Evolutionary conservation across 305 asterid genomes (phyloP), one percentile per base, ranked within the genome.

Genomic region (Fraxinus albicans): DNA sequence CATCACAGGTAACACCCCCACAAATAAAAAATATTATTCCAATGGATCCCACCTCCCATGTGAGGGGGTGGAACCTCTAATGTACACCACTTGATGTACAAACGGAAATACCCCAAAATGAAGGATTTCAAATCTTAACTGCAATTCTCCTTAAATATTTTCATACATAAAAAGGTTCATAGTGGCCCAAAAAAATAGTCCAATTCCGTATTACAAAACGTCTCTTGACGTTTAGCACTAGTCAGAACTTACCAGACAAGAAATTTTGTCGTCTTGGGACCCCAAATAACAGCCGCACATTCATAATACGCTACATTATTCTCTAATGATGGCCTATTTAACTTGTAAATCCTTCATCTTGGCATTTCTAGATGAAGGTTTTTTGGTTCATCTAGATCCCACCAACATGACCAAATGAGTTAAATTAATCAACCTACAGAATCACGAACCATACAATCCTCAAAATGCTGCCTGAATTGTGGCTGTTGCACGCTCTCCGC

Each of bases 401-500:
- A 65, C 73, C 73, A 69, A 69, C 36, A 69, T 4, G 40, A 47
- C 38, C 75, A 69, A 29, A 69, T 29, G 36, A 69, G 34, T 1
- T 2, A 27, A 6, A 65, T 25, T n/a, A 13, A 67, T 82, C 77
- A 87, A 78, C 89, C 88, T 36, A 84, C 88, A 79, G 84, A 84
- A 21, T 89, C 91, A 83, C 85, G 87, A 47, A 88, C 76, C 36
- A 86, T 84, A 23, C 82, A 86, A 86, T 87, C 9, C 91, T 4
- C 92, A 77, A 86, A 83, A 69, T 85, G 90, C 79, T 85, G 82
- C 78, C 38, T 63, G 89, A 55, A 81, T 15, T 83, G 86, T 15
- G 79, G 90, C 5, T 72, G 87, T n/a, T 80, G 88, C 23, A 70
- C 75, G 6, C 86, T 88, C 27, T 86, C 92, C 0, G 73, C 81